Evolutionary conservation across 176 grass and related monocot species (phyloP).

Genomic region (Puccinellia tenuiflora): DNA sequence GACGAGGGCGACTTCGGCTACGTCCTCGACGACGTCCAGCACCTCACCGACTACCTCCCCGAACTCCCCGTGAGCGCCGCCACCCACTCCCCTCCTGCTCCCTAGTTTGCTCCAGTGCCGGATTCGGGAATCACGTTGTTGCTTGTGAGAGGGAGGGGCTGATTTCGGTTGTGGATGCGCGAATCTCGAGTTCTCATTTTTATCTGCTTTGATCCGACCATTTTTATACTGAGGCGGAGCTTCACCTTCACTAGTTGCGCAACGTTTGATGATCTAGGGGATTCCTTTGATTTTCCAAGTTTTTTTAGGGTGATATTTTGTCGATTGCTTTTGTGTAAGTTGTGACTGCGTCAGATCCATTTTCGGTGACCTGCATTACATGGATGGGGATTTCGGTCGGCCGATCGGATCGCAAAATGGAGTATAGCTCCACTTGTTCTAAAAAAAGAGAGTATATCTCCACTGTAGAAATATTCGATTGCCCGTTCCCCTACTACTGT

Average conservation of each 20-base stretch:
- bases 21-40: constrained; percentile 89
- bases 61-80: constrained; percentile 54
- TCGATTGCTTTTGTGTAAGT: background rate
- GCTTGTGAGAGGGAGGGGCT: background rate
- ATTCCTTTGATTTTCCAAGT: background rate
- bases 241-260: background rate
- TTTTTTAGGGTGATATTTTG: background rate
- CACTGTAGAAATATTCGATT: background rate
- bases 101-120: background rate
- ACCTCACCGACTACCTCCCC: constrained; percentile 80
- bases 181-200: background rate
- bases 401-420: background rate
- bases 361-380: background rate
- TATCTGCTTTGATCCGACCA: background rate
- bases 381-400: background rate
- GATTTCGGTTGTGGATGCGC: background rate
- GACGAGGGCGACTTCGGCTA: constrained; percentile 72
- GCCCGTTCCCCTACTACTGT: background rate
- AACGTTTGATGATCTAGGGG: background rate
- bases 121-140: background rate
- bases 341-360: background rate
- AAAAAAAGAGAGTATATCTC: background rate
- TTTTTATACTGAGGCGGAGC: background rate
- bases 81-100: background rate
- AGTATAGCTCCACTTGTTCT: background rate